A percentile compares a stretch with the other conserved stretches of the same genome.
Evolutionary conservation across 148 eudicot species (phyloP).

Genomic region (Diospyros lotus): DNA sequence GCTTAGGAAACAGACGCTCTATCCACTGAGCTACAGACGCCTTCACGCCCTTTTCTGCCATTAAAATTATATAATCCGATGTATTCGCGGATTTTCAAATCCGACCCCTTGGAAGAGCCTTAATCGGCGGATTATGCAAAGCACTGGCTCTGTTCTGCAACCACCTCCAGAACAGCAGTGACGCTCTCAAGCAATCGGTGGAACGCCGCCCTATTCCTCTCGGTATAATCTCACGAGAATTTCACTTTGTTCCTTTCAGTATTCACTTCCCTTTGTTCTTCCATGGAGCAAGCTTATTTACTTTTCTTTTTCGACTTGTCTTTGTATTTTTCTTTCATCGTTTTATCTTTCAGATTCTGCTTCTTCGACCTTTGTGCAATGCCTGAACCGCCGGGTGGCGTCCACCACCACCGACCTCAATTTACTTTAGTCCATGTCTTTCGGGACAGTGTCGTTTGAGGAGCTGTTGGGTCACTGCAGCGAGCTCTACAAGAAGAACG

Average conservation of each 20-base stretch:
- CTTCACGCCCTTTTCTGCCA: no score
- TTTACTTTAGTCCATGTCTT: conserved; percentile 75
- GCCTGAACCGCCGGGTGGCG: conserved; percentile 57
- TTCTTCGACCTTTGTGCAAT: conserved; percentile 70
- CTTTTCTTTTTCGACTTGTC: background rate
- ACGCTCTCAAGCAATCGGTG: conserved; percentile 70
- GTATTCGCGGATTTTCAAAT: no score
- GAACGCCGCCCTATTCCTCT: conserved; percentile 89
- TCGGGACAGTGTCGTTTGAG: conserved; percentile 80
- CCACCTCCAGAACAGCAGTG: conserved; percentile 52
- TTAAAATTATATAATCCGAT: no score
- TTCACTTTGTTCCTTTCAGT: background rate
- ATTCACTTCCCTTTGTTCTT: background rate
- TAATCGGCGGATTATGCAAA: conserved; percentile 14
- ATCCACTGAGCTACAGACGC: no score
- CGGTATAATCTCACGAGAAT: conserved; percentile 26
- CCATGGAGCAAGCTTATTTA: background rate
- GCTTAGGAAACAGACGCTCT: no score
- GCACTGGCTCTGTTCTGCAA: conserved; percentile 61
- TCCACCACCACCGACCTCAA: conserved; percentile 52
- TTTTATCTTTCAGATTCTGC: conserved; percentile 60
- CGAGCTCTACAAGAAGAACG: conserved; percentile 65
- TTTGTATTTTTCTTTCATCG: background rate
- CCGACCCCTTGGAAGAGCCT: no score
- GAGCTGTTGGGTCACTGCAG: conserved; percentile 88